Conservation (phyloP, 129 eudicot genomes). For the Silybum marianum region DNA sequence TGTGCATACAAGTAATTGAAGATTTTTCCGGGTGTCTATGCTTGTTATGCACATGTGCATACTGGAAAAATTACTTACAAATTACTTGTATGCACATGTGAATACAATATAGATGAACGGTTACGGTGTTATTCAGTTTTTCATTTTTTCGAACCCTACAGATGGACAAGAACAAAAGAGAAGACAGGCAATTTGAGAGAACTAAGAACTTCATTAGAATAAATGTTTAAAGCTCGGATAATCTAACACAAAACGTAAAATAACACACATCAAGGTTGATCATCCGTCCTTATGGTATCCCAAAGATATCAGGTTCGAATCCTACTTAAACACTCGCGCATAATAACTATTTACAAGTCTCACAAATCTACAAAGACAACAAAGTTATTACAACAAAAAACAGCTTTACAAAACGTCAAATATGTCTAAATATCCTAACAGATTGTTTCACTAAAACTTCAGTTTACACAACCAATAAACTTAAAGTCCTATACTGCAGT, state of each 20-base stretch:
- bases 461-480: not conserved
- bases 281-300: not conserved
- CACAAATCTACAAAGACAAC: not conserved
- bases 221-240: not conserved
- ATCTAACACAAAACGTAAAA: not conserved
- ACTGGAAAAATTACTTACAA: no score
- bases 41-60: no score
- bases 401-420: not conserved
- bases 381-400: not conserved
- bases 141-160: no score
- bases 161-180: not conserved
- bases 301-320: slow-evolving; percentile 8
- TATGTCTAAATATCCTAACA: not conserved
- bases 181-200: no score
- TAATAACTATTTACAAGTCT: slow-evolving; percentile 2
- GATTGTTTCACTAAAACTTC: not conserved
- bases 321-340: not conserved
- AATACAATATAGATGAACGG: no score
- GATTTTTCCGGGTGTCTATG: no score
- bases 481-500: no score
- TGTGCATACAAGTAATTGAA: no score
- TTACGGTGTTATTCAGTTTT: no score
- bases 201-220: not conserved
- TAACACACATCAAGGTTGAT: not conserved
- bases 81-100: no score